These are phyloP conservation scores for Globisporangium middletonii DNA, from an alignment of 352 stramenopile genomes.

Conservation along the genomic window DNA sequence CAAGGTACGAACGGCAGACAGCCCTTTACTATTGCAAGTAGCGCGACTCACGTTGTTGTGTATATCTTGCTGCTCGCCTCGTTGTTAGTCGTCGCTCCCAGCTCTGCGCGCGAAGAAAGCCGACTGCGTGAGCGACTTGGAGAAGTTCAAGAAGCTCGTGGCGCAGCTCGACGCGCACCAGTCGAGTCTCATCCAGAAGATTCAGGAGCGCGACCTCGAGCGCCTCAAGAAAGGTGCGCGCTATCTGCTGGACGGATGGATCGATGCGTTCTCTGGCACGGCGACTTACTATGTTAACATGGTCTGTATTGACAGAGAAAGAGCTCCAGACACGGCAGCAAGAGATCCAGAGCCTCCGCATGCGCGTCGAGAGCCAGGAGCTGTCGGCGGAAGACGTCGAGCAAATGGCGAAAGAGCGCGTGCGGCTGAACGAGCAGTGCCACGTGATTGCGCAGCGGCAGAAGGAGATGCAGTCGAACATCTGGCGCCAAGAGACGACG, in stretches of 20 bases:
- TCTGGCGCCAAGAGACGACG: constrained; percentile 62
- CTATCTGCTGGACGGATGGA: not conserved
- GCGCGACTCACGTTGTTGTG: not conserved
- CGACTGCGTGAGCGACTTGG: constrained; percentile 84
- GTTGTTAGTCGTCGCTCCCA: constrained; percentile 48
- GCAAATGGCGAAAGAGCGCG: constrained; percentile 61
- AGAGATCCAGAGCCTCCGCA: constrained; percentile 50
- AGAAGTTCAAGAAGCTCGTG: constrained; percentile 91
- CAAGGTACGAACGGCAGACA: constrained; percentile 29
- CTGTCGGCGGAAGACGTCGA: constrained; percentile 72
- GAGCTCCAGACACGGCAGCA: constrained; percentile 43
- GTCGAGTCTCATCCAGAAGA: constrained; percentile 75
- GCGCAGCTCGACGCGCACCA: constrained; percentile 75
- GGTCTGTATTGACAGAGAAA: constrained; percentile 28
- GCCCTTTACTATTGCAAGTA: too few relatives aligned
- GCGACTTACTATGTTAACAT: not conserved
- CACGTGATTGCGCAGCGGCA: constrained; percentile 57
- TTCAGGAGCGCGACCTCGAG: constrained; percentile 75
- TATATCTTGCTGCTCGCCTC: not conserved
- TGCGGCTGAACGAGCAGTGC: constrained; percentile 67
- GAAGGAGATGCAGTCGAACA: constrained; percentile 46
- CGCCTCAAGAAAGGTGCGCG: constrained; percentile 75
- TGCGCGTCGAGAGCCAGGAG: constrained; percentile 75
- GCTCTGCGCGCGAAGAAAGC: constrained; percentile 79
- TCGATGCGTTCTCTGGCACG: not conserved